A percentile compares a stretch with the other conserved stretches of the same genome.
Evolutionary conservation across 2,329 filamentous ascomycete genomes (phyloP).

Genomic region (Aureobasidium sp.): DNA sequence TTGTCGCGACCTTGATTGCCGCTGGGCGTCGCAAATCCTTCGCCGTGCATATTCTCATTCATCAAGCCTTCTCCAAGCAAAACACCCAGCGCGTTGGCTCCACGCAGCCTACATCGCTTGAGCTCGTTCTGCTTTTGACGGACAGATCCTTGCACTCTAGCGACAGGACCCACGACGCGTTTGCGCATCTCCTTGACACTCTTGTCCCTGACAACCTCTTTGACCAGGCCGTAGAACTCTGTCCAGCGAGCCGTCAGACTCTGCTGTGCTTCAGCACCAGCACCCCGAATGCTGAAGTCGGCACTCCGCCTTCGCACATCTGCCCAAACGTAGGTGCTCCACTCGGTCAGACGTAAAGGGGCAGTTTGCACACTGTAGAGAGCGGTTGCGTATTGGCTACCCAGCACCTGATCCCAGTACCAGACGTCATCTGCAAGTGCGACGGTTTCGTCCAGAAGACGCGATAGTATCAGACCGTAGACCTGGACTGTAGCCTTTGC

Average conservation of each 20-base stretch:
- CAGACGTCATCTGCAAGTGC: conserved; percentile 79
- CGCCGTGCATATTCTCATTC: conserved; percentile 37
- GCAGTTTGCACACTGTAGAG: conserved; percentile 83
- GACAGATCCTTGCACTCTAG: conserved; percentile 66
- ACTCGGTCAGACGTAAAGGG: conserved; percentile 66
- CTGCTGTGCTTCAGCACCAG: conserved; percentile 27
- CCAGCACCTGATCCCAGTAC: conserved; percentile 90
- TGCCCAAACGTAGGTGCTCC: conserved; percentile 61
- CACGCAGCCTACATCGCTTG: conserved; percentile 67
- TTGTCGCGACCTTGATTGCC: conserved; percentile 33
- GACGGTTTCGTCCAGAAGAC: conserved; percentile 74
- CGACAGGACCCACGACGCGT: conserved; percentile 70
- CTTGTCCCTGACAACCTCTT: conserved; percentile 65
- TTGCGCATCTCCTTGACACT: conserved; percentile 65
- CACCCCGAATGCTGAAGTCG: conserved; percentile 21
- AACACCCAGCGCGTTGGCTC: conserved; percentile 78
- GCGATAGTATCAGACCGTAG: conserved; percentile 72
- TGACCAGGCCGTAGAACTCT: conserved; percentile 72
- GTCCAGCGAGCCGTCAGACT: conserved; percentile 27
- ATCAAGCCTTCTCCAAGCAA: conserved; percentile 79
- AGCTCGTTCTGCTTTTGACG: conserved; percentile 65
- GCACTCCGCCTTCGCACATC: conserved; percentile 46
- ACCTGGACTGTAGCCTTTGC: conserved; percentile 89
- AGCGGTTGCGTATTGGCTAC: conserved; percentile 69
- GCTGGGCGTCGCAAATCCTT: conserved; percentile 26